Conservation (phyloP, 148 eudicot genomes). For the Fagopyrum homotropicum region DNA sequence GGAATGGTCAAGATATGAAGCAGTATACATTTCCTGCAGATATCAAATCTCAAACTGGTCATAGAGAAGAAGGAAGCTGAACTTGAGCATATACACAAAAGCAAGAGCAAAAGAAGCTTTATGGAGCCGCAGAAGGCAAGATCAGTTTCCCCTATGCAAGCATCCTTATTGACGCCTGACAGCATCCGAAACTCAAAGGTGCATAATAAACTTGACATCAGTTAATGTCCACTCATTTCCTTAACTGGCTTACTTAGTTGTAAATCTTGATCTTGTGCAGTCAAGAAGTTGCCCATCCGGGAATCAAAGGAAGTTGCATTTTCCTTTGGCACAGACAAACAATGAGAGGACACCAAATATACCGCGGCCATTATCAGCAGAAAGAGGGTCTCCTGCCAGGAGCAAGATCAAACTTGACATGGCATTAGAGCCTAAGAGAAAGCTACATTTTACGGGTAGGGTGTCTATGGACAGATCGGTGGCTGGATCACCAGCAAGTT, state of each 20-base stretch:
- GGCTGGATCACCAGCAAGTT: constrained; percentile 11
- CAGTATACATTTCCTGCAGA: constrained; percentile 26
- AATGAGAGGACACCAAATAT: constrained; percentile 65
- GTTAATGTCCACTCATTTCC: neutral
- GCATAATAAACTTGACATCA: constrained; percentile 1
- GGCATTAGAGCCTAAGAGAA: constrained; percentile 38
- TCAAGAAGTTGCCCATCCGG: constrained; percentile 59
- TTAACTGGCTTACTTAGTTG: neutral
- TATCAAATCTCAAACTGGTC: constrained; percentile 52
- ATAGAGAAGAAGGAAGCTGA: constrained; percentile 84
- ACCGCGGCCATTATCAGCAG: constrained; percentile 78
- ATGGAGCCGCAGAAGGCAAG: constrained; percentile 33
- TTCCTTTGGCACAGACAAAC: constrained; percentile 7
- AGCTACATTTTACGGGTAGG: constrained; percentile 46
- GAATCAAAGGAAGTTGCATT: constrained; percentile 54
- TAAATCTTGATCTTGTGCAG: constrained; percentile 28
- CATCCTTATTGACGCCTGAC: constrained; percentile 36
- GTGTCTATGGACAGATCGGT: constrained; percentile 39
- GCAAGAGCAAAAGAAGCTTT: constrained; percentile 26
- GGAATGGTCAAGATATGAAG: neutral
- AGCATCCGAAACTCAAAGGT: constrained; percentile 46
- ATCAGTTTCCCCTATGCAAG: constrained; percentile 55
- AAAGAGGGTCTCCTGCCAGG: constrained; percentile 51
- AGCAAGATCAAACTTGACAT: constrained; percentile 53
- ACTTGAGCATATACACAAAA: constrained; percentile 46